Evolutionary conservation across 139 green algal genomes (phyloP).

Genomic region (Limnomonas spitsbergensis): DNA sequence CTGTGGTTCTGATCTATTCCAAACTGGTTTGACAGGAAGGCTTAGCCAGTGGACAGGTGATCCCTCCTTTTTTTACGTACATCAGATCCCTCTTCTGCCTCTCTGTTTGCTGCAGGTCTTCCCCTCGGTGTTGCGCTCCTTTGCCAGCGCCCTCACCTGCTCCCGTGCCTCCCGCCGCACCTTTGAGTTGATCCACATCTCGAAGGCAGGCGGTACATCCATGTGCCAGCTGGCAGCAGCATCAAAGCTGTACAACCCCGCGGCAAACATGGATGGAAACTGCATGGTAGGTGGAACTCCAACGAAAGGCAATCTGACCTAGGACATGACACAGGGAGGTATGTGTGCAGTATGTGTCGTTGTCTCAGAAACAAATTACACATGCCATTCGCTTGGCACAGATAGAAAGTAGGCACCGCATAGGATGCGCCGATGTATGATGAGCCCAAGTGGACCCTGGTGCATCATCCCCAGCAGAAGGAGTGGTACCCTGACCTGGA

Average conservation of each 20-base stretch:
- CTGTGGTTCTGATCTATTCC: too few relatives aligned
- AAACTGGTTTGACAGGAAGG: too few relatives aligned
- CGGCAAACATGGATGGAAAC: not conserved
- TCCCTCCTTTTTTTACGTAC: too few relatives aligned
- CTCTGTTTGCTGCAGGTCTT: not conserved
- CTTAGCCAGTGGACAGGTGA: too few relatives aligned
- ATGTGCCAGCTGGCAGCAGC: not conserved
- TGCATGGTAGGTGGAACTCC: not conserved
- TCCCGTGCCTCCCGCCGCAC: not conserved
- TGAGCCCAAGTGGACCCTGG: too few relatives aligned
- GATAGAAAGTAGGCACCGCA: too few relatives aligned
- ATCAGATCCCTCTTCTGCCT: too few relatives aligned
- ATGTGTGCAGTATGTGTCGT: too few relatives aligned
- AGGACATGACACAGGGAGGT: too few relatives aligned
- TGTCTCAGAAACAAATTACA: too few relatives aligned
- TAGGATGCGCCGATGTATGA: too few relatives aligned
- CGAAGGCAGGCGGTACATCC: not conserved
- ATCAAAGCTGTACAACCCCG: not conserved
- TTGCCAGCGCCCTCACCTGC: not conserved
- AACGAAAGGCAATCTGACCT: not conserved
- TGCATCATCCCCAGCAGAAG: not conserved
- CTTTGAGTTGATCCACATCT: not conserved
- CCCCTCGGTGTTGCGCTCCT: not conserved
- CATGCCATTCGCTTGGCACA: too few relatives aligned
- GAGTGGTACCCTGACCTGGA: not conserved